These are phyloP conservation scores for Phytophthora pini DNA, from an alignment of 352 stramenopile species.

Conservation along the genomic window DNA sequence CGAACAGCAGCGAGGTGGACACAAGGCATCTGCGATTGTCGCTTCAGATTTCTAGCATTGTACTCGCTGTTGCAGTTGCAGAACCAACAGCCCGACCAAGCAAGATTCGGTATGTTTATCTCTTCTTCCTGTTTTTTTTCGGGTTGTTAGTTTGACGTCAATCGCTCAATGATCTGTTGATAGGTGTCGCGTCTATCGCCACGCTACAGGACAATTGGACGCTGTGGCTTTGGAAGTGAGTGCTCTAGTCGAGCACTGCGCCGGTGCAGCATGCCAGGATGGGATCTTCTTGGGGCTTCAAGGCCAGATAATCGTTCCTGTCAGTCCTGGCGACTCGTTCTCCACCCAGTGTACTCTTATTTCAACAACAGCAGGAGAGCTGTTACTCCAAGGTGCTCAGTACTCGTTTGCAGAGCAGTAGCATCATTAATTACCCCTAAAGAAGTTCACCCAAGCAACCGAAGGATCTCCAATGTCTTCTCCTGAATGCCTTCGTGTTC, in stretches of 20 bases:
- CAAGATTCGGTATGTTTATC: slow-evolving; percentile 44
- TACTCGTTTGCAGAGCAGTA: slow-evolving; percentile 48
- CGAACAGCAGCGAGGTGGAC: neutral
- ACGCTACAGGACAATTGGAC: slow-evolving; percentile 14
- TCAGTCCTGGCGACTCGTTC: slow-evolving; percentile 44
- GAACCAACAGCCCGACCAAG: slow-evolving; percentile 9
- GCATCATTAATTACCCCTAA: slow-evolving; percentile 20
- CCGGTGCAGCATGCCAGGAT: slow-evolving; percentile 33
- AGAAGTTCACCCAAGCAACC: slow-evolving; percentile 36
- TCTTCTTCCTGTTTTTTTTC: neutral
- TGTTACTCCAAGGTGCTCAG: slow-evolving; percentile 56
- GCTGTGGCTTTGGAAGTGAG: slow-evolving; percentile 45
- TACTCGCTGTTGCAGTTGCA: slow-evolving; percentile 24
- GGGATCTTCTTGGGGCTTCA: slow-evolving; percentile 60
- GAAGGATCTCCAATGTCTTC: slow-evolving; percentile 76
- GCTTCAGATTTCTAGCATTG: slow-evolving; percentile 37
- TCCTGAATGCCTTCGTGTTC: slow-evolving; percentile 83
- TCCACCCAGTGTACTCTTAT: slow-evolving; percentile 43
- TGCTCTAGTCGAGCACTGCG: slow-evolving; percentile 48
- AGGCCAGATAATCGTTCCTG: slow-evolving; percentile 43
- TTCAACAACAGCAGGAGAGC: slow-evolving; percentile 16
- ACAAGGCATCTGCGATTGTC: slow-evolving; percentile 39
- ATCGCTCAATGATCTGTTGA: slow-evolving; percentile 12
- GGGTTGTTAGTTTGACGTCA: slow-evolving; percentile 1
- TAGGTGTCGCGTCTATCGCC: slow-evolving; percentile 52